Evolutionary conservation across 2,329 filamentous ascomycete species (phyloP).

Genomic region (Verticillium longisporum): DNA sequence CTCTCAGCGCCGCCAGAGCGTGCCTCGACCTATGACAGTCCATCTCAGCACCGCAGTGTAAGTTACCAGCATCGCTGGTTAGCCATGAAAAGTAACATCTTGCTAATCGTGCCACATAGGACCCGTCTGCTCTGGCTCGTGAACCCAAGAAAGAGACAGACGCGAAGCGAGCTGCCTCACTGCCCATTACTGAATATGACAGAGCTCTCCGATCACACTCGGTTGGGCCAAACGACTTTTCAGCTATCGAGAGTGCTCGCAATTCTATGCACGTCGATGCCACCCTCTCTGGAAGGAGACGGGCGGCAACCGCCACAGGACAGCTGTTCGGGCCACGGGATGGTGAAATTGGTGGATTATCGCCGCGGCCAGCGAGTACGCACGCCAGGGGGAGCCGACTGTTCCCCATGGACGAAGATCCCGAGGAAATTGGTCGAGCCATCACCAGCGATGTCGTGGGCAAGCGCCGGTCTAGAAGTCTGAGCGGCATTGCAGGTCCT

Average conservation of each 20-base stretch:
- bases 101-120: constrained; percentile 21
- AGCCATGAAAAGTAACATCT: constrained; percentile 3
- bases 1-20: constrained; percentile 19
- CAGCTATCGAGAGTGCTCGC: constrained; percentile 44
- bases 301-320: constrained; percentile 34
- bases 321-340: constrained; percentile 30
- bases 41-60: constrained; percentile 39
- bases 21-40: constrained; percentile 16
- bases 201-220: constrained; percentile 56
- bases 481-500: constrained; percentile 39
- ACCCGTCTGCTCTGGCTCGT: constrained; percentile 28
- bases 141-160: constrained; percentile 24
- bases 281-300: constrained; percentile 26
- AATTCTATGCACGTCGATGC: constrained; percentile 44
- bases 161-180: constrained; percentile 48
- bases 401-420: constrained; percentile 30
- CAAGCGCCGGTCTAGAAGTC: constrained; percentile 51
- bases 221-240: constrained; percentile 47
- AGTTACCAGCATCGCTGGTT: constrained; percentile 19
- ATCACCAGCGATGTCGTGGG: constrained; percentile 48
- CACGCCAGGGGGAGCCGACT: constrained; percentile 42
- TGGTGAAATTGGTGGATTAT: constrained; percentile 45
- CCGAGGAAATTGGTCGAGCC: constrained; percentile 52
- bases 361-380: constrained; percentile 53
- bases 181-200: constrained; percentile 55